A percentile compares a stretch with the other conserved stretches of the same genome.
phyloP scores from a whole-genome alignment of 2,329 filamentous ascomycete species.

The Metarhizium brunneum region DNA sequence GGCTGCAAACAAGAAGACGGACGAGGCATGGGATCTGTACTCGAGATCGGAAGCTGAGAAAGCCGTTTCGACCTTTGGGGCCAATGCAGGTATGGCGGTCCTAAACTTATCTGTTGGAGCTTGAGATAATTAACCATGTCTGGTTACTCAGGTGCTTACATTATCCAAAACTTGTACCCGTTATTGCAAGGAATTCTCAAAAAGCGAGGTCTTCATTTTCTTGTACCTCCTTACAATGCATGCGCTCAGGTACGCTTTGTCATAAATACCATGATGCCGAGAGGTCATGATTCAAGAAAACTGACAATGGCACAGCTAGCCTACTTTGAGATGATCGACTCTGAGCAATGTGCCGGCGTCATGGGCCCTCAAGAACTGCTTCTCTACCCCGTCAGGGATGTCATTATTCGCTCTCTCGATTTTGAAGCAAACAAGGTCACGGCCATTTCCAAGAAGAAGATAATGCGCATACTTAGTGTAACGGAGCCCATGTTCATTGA shows the following conservation, averaged over 20 bases:
- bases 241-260: conserved; percentile 63
- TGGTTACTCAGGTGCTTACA: conserved; percentile 54
- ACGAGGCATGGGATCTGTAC: conserved; percentile 81
- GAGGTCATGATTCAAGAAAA: neutral
- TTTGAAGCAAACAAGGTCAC: conserved; percentile 59
- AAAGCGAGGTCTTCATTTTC: conserved; percentile 60
- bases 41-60: conserved; percentile 68
- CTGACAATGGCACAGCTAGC: conserved; percentile 42
- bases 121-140: neutral
- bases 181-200: conserved; percentile 67
- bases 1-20: conserved; percentile 59
- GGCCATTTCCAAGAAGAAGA: conserved; percentile 54
- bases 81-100: conserved; percentile 53
- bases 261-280: neutral
- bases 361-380: conserved; percentile 80
- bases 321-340: conserved; percentile 62
- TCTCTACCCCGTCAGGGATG: conserved; percentile 72
- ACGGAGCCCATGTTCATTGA: conserved; percentile 71
- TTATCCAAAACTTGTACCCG: conserved; percentile 63
- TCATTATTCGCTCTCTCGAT: conserved; percentile 58
- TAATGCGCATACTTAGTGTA: conserved; percentile 60
- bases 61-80: conserved; percentile 78
- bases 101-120: neutral
- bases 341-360: conserved; percentile 62
- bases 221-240: conserved; percentile 80